Base-by-base conservation (phyloP, 768 basidiomycete species). In the Peribolospora kevripleyi region DNA sequence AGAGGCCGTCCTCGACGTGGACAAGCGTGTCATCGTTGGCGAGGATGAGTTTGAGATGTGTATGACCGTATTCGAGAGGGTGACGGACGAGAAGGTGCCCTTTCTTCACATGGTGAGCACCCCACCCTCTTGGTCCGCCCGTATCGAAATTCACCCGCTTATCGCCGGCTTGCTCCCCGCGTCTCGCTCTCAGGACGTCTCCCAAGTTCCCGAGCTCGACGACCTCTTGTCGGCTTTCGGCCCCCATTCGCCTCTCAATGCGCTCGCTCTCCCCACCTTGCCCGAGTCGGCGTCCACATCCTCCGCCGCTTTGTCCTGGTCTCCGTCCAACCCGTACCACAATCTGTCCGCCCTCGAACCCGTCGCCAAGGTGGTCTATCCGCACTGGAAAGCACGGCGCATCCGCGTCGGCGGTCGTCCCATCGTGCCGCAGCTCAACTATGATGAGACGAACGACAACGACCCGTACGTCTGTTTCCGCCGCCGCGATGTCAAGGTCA, bases 381-480 rank as follows among this genome's bases (percentile, higher is more conserved):
- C 84, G 0, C 81, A 91, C 61, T 98, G 91, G 90, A 81, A 78
- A 64, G 79, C 82, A 57, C 78, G 90, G 36, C 76, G 87, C 42
- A 68, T 79, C 40, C 79, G 82, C 59, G 76, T 85, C 37, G 75
- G 74, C 4, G 93, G 93, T 3, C 80, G 82, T 61, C 72, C 78
- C 51, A 84, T 97, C 65, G 83, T 90, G 61, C 88, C 91, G 4
- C 70, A 70, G 7, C 75, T 98, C 40, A 90, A 95, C 65, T 80
- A 76, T 62, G 88, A 97, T 66, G 90, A 95, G 69, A 75, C 81
- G 14, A 87, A 93, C 66, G 80, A 80, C 49, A 74, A 75, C 60
- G 88, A 91, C 62, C 90, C 91, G 0, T 97, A 95, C 59, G 82
- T 95, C 48, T 98, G 93, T 68, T 98, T 98, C 74, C 78, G 93